phyloP scores from a whole-genome alignment of 208 protist genomes.

The Wallacemonas sp. region DNA sequence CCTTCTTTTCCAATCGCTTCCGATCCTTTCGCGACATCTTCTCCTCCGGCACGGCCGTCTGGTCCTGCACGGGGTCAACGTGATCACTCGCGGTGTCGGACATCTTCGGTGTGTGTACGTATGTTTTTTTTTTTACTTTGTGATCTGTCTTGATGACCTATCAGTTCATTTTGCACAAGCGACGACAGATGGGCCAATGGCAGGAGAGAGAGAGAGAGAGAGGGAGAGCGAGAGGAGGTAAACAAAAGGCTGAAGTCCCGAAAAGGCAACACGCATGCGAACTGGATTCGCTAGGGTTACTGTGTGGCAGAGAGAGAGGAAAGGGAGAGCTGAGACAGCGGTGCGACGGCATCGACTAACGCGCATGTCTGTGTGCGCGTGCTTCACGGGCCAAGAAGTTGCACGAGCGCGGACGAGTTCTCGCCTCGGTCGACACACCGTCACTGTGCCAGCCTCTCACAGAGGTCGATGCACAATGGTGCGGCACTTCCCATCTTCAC shows the following conservation, averaged over 20 bases:
- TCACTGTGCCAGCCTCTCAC: no score
- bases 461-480: no score
- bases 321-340: not conserved
- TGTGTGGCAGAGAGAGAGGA: not conserved
- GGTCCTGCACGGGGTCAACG: not conserved
- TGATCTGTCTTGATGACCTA: no score
- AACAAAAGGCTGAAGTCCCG: not conserved
- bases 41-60: not conserved
- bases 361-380: no score
- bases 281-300: no score
- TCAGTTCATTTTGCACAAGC: no score
- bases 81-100: not conserved
- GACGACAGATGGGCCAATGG: not conserved
- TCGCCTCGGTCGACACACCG: no score
- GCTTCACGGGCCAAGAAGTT: no score
- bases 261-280: no score
- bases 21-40: conserved; percentile 66
- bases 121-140: not conserved
- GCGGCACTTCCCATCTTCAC: no score
- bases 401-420: no score
- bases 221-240: not conserved
- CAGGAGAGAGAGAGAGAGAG: conserved; percentile 4
- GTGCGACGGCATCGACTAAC: no score
- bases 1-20: conserved; percentile 56
- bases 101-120: conserved; percentile 1